Base-by-base conservation (phyloP, 345 rosid genomes). In the Isatis tinctoria region DNA sequence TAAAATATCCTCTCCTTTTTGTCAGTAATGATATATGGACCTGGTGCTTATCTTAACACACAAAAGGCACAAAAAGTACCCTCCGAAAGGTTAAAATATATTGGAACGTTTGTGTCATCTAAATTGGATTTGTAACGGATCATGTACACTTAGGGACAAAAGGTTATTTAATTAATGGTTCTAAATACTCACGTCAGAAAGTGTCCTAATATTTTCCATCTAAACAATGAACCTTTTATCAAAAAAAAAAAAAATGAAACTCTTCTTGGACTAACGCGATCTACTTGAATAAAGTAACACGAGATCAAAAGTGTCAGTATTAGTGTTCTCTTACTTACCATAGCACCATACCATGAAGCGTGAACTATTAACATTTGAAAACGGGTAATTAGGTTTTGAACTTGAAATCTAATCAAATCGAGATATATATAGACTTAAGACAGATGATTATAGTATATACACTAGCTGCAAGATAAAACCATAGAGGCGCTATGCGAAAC, bases 41-140 rank as follows among this genome's bases (percentile, higher is more conserved):
- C 32, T 49, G 73, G 71, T 77, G 39, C 76, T 77, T 71, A 77
- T 77, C 76, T 57, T 49, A 12, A 48, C 76, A 59, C 40, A 65
- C n/a, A 71, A 75, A 62, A 66, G 43, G 60, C 70, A 56, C 63
- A 52, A 70, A 69, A 77, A 57, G 56, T 48, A 37, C 37, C 26
- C 54, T 44, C 17, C n/a, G 8, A 56, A 70, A 76, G 41, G 22
- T 45, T 65, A 37, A 22, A 3, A 53, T 56, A 63, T 53, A 69
- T 63, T 63, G 60, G 67, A 44, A 36, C 37, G 11, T 26, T 49
- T 51, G 76, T 77, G 80, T 77, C 76, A 72, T 77, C 76, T 72
- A 65, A 49, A 16, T 59, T 77, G 76, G 73, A 47, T 72, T 49
- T 65, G 62, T 71, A 67, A 41, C 40, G 6, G 41, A 20, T 74